A percentile compares a stretch with the other conserved stretches of the same genome.
Evolutionary conservation across 192 early-diverging fungal genomes (phyloP).

Genomic region (Gryganskiella cystojenkinii): DNA sequence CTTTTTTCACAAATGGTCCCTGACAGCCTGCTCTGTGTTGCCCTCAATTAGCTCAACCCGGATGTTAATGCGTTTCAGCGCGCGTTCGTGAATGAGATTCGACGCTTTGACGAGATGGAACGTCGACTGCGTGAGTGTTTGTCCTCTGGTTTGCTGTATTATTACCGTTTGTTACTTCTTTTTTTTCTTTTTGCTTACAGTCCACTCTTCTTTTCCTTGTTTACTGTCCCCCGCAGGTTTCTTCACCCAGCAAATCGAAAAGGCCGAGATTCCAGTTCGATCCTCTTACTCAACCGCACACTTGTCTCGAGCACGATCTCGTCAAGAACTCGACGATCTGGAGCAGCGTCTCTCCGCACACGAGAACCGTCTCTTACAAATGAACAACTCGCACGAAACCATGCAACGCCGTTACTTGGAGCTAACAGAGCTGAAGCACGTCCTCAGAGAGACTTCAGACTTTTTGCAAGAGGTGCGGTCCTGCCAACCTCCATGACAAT

Average conservation of each 20-base stretch:
- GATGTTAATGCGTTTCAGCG: slow-evolving; percentile 97
- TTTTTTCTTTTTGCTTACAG: neutral
- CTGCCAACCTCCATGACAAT: neutral
- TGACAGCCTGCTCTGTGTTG: neutral
- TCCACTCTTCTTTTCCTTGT: too few relatives aligned
- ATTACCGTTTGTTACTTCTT: neutral
- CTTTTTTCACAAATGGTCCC: neutral
- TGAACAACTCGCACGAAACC: slow-evolving; percentile 89
- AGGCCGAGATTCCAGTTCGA: slow-evolving; percentile 73
- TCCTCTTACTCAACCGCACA: slow-evolving; percentile 57
- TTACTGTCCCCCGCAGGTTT: slow-evolving; percentile 68
- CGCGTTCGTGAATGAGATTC: slow-evolving; percentile 94
- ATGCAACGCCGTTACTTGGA: slow-evolving; percentile 91
- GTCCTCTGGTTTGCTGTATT: neutral
- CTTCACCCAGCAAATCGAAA: slow-evolving; percentile 82
- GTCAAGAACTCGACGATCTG: slow-evolving; percentile 95
- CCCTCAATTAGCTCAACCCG: slow-evolving; percentile 79
- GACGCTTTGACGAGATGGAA: slow-evolving; percentile 97
- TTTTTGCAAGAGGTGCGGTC: slow-evolving; percentile 81
- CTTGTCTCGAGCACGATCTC: slow-evolving; percentile 74
- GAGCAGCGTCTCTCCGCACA: slow-evolving; percentile 83
- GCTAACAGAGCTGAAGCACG: slow-evolving; percentile 89
- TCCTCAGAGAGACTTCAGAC: slow-evolving; percentile 85
- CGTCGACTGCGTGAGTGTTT: slow-evolving; percentile 89
- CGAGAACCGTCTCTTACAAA: slow-evolving; percentile 83